Base-by-base conservation (phyloP, 371 early-diverging fungal species). In the Mortierella sp. region DNA sequence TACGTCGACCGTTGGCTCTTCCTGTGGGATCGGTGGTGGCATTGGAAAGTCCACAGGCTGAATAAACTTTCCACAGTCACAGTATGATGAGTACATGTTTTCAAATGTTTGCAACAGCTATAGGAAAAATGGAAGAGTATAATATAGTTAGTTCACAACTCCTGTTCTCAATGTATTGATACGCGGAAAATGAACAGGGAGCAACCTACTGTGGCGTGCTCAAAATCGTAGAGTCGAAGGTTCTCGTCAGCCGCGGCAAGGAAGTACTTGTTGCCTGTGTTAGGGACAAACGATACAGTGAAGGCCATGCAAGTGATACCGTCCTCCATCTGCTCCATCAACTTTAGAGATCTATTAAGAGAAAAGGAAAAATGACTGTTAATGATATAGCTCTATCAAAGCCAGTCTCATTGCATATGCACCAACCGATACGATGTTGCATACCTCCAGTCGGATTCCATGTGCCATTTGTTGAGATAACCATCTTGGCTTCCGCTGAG, bases 221-320 rank as follows among this genome's bases (percentile, higher is more conserved):
- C 98, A 83, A 98, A 96, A 80, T 98, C 98, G 88, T 94, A 97
- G n/a, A 98, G 86, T 70, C 94, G 90, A 16, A 98, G 80, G 72
- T 95, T 93, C 79, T 95, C 97, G 81, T 98, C 98, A 48, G 95
- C 95, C 2, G 98, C 95, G 2, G 96, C 97, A 47, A 97, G 77
- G 87, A 98, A 97, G 89, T 95, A 97, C 75, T 94, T 94, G 89
- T 98, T 98, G 50, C 97, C 98, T 0, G 96, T 95, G 79, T 96
- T 92, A 3, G 98, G 98, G n/a, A 97, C 88, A 88, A 98, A 98
- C 1, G 97, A 95, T 4, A 97, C 94, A 0, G 95, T 96, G 89
- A 98, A 98, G 9, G 97, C 97, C 97, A 98, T 98, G 88, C 97
- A 97, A 0, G 97, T 97, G 19, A 94, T 89, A 19, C 95, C 95